Base-by-base conservation (phyloP, 1,139 yeast genomes). In the Nakaseomyces bracarensis region DNA sequence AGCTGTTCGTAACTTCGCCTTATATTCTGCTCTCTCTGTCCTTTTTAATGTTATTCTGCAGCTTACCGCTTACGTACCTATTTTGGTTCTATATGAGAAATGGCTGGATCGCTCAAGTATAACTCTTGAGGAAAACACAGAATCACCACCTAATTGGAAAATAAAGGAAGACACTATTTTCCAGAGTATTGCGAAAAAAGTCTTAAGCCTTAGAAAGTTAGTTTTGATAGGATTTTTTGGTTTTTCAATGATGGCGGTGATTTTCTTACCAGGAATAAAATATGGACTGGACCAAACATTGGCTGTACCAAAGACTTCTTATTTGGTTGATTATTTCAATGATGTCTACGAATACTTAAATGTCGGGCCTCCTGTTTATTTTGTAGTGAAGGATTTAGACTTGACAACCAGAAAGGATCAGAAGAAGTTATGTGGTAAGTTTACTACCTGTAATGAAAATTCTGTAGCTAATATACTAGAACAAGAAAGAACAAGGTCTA, bases 281-380 rank as follows among this genome's bases (percentile, higher is more conserved):
- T 68, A 83, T 30, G 98, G 97, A 0, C 71, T 91, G 23, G 97
- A 91, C 58, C 97, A 91, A 61, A 72, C 95, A 45, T 67, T 82
- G 36, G 97, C 97, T 0, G 73, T 91, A 13, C 97, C 97, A 0
- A 65, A 72, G 3, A 87, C 75, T 43, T 87, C 96, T 0, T 85
- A 87, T 54, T 65, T 91, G 53, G 78, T 86, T 27, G 71, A 76
- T 42, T 91, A 91, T 60, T 91, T 84, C 64, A 68, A 81, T 49
- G 87, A 91, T 40, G 69, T 87, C 11, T 83, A 82, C 56, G 63
- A 70, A 2, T 82, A 79, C 56, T 69, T 91, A 46, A 80, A 82
- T 49, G 82, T 83, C 3, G 98, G 97, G 0, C 96, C 98, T 1
- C 98, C 98, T 0, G 73, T 85, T 1, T 91, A 83, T 56, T 82